Percentiles rank a stretch among this genome's conserved stretches.
Conservation (phyloP, 2,329 filamentous ascomycete genomes). For the Ophiostoma novo-ulmi region DNA sequence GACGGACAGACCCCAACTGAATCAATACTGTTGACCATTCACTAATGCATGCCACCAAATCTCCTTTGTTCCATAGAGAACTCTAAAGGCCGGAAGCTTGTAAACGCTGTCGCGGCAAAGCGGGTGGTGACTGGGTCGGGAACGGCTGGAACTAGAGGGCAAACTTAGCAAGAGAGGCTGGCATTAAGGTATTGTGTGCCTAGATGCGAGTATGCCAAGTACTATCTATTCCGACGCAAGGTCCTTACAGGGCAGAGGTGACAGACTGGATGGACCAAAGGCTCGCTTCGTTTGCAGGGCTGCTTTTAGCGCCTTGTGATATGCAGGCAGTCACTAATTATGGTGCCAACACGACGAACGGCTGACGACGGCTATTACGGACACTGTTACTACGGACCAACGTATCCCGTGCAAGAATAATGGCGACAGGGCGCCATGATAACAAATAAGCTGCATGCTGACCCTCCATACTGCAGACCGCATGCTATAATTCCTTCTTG, state of each 20-base stretch:
- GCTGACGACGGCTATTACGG: background rate
- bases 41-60: background rate
- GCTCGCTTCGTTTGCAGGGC: background rate
- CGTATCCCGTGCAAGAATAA: background rate
- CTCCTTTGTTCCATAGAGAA: background rate
- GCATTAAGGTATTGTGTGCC: background rate
- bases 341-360: background rate
- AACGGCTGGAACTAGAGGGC: background rate
- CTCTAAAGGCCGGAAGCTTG: background rate
- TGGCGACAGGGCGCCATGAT: background rate
- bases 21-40: background rate
- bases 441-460: background rate
- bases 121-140: background rate
- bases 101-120: background rate
- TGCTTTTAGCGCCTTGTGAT: background rate
- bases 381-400: background rate
- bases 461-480: background rate
- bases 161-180: background rate
- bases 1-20: background rate
- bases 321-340: background rate
- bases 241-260: background rate
- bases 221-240: background rate
- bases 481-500: background rate
- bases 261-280: background rate
- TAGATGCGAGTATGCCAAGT: background rate